A percentile compares a stretch with the other conserved stretches of the same genome.
Evolutionary conservation across 1,139 yeast species (phyloP).

Genomic region (Suhomyces bribrorum): DNA sequence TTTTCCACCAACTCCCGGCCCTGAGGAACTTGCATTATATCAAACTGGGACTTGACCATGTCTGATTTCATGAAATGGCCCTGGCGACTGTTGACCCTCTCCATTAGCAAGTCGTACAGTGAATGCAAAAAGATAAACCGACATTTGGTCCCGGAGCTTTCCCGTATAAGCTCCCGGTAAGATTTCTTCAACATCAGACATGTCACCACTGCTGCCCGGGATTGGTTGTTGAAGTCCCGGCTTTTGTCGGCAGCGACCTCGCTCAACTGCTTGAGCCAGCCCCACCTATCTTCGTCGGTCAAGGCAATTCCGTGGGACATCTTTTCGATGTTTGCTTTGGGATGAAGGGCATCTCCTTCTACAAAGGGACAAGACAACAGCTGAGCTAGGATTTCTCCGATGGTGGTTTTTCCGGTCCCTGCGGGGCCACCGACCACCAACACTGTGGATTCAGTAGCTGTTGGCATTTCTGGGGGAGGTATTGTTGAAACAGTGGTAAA

Average conservation of each 20-base stretch:
- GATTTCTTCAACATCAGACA: constrained; percentile 80
- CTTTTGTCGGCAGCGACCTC: constrained; percentile 39
- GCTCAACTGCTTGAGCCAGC: constrained; percentile 68
- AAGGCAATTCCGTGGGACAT: constrained; percentile 82
- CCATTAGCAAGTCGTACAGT: constrained; percentile 56
- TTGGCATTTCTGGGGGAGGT: constrained; percentile 1
- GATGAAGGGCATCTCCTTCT: constrained; percentile 87
- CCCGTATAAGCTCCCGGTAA: constrained; percentile 63
- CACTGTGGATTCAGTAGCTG: constrained; percentile 18
- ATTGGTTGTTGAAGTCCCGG: constrained; percentile 24
- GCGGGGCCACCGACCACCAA: constrained; percentile 82
- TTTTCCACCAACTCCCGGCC: constrained; percentile 37
- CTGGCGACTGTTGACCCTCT: constrained; percentile 60
- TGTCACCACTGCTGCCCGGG: constrained; percentile 55
- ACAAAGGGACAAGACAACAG: constrained; percentile 55
- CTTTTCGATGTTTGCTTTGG: constrained; percentile 69
- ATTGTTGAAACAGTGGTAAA: no score
- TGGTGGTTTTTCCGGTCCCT: constrained; percentile 89
- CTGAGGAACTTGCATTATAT: constrained; percentile 69
- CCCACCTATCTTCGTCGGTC: constrained; percentile 89
- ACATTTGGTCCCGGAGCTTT: constrained; percentile 36
- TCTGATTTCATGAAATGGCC: constrained; percentile 85
- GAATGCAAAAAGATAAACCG: constrained; percentile 70
- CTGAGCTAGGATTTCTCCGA: constrained; percentile 56
- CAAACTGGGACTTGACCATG: constrained; percentile 80